phyloP scores from a whole-genome alignment of 2,329 filamentous ascomycete genomes.

The Exophiala xenobiotica region DNA sequence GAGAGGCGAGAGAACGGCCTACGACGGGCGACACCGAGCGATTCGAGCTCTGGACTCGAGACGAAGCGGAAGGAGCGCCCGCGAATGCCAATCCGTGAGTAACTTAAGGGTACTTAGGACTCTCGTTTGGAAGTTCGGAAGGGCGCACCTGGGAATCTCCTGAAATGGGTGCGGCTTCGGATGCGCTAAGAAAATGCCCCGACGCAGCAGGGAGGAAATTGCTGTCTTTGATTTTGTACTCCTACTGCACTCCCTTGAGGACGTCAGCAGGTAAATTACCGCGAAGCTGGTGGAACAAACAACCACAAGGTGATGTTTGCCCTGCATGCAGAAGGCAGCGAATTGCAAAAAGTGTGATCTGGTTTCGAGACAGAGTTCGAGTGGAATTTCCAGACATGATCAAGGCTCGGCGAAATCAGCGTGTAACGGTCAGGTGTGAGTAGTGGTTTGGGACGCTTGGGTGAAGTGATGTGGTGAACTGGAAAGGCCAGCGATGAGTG shows the following conservation, averaged over 20 bases:
- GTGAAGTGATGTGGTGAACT: slow-evolving; percentile 14
- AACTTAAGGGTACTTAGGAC: too few species aligned
- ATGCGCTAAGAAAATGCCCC: slow-evolving; percentile 10
- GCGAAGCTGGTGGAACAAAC: slow-evolving; percentile 1
- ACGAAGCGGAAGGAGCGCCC: too few species aligned
- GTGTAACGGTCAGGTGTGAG: slow-evolving; percentile 18
- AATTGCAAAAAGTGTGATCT: not conserved
- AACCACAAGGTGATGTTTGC: not conserved
- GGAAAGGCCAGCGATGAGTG: slow-evolving; percentile 10
- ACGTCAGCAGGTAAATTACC: slow-evolving; percentile 5
- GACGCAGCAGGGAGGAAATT: slow-evolving; percentile 13
- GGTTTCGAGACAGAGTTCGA: slow-evolving; percentile 4
- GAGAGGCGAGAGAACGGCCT: not conserved
- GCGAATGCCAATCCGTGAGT: too few species aligned
- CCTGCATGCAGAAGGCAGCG: not conserved
- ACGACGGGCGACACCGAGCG: not conserved
- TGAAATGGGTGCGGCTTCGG: slow-evolving; percentile 2
- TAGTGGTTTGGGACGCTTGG: slow-evolving; percentile 7
- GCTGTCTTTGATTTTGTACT: slow-evolving; percentile 26
- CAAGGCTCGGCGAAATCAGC: slow-evolving; percentile 8
- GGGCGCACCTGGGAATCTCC: not conserved
- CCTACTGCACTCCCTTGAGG: slow-evolving; percentile 1
- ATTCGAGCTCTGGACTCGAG: too few species aligned
- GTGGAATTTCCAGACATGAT: not conserved
- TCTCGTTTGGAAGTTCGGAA: slow-evolving; percentile 6